Evolutionary conservation across 306 rosid genomes (phyloP).

Genomic region (Quercus glauca): DNA sequence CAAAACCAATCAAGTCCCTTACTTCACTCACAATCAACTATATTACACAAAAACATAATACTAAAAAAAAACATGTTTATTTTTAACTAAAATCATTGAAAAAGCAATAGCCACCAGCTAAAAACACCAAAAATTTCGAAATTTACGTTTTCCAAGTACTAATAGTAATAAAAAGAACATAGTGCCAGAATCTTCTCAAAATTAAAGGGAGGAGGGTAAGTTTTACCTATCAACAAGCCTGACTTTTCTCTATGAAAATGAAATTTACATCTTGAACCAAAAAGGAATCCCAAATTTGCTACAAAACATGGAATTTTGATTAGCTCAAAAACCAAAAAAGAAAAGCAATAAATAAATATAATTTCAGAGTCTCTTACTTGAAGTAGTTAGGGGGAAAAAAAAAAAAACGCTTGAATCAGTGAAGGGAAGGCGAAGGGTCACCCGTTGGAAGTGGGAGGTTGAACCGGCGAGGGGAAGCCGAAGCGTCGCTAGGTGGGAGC

Average conservation of each 20-base stretch:
- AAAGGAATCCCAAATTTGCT: constrained; percentile 43
- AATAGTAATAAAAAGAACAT: too few relatives aligned
- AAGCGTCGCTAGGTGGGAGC: too few relatives aligned
- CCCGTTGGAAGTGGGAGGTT: too few relatives aligned
- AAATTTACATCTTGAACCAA: constrained; percentile 47
- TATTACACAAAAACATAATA: neutral
- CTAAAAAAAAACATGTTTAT: neutral
- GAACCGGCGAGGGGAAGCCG: too few relatives aligned
- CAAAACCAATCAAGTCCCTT: constrained; percentile 12
- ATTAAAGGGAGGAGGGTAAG: neutral
- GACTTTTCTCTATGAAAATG: constrained; percentile 43
- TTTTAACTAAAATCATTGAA: neutral
- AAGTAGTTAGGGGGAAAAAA: constrained; percentile 34
- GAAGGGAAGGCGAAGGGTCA: too few relatives aligned
- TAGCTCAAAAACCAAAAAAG: neutral
- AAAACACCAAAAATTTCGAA: constrained; percentile 7
- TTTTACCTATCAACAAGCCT: constrained; percentile 34
- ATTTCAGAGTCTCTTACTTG: constrained; percentile 23
- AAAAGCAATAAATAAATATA: too few relatives aligned
- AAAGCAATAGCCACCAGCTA: constrained; percentile 11
- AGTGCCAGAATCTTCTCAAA: neutral
- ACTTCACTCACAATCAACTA: constrained; percentile 20
- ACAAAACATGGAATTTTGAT: neutral
- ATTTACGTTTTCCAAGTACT: constrained; percentile 15
- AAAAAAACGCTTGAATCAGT: too few relatives aligned